Evolutionary conservation across 2,329 filamentous ascomycete genomes (phyloP).

Genomic region (Xylaria sp.): DNA sequence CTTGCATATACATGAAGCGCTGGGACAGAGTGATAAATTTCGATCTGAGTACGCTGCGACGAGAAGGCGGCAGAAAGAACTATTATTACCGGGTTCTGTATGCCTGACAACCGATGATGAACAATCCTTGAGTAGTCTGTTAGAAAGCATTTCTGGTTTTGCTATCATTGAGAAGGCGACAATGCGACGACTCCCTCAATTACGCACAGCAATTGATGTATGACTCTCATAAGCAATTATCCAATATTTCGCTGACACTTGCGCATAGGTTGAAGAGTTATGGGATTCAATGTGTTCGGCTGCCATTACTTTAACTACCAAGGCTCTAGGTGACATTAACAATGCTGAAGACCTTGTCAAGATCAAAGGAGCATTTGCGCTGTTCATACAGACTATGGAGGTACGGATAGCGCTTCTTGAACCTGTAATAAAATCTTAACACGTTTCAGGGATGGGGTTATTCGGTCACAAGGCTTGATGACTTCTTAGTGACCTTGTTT

Average conservation of each 20-base stretch:
- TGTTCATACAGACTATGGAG: constrained; percentile 99
- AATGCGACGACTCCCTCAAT: constrained; percentile 81
- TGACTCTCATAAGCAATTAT: constrained; percentile 37
- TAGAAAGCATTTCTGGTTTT: constrained; percentile 95
- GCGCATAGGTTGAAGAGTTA: constrained; percentile 81
- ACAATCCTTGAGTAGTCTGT: constrained; percentile 81
- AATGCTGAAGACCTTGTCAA: constrained; percentile 92
- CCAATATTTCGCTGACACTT: background rate
- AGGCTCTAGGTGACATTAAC: constrained; percentile 76
- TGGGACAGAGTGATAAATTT: constrained; percentile 92
- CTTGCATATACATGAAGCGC: constrained; percentile 92
- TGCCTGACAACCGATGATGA: constrained; percentile 83
- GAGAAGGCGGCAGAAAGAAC: constrained; percentile 86
- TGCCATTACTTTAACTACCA: constrained; percentile 80
- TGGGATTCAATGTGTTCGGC: constrained; percentile 98
- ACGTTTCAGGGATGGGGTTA: constrained; percentile 80
- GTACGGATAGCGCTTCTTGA: constrained; percentile 50
- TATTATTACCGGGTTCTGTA: constrained; percentile 79
- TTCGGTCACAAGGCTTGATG: constrained; percentile 79
- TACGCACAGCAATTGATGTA: constrained; percentile 83
- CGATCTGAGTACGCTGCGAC: constrained; percentile 90
- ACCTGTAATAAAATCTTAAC: background rate
- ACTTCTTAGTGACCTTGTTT: constrained; percentile 86
- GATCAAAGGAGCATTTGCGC: constrained; percentile 88
- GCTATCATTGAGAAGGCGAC: constrained; percentile 96